Base-by-base conservation (phyloP, 106 monocot genomes). In the Alisma plantagoaquatica region DNA sequence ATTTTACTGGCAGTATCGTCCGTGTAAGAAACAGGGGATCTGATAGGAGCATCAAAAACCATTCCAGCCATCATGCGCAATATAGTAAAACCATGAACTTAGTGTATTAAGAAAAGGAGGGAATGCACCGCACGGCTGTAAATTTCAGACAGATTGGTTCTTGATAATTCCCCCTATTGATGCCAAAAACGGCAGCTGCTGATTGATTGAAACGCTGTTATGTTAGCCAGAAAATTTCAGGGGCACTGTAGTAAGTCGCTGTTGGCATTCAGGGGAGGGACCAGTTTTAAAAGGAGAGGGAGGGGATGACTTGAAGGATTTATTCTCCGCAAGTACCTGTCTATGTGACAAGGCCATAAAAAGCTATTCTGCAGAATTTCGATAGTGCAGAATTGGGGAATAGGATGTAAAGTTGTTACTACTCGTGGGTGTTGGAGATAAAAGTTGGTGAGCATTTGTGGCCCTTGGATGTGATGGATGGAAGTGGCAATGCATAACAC, bases 301-400 rank as follows among this genome's bases (percentile, higher is more conserved):
- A 38, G 35, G 14, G 35, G 14, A 38, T 6, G 38, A 29, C 59
- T 53, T 27, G 23, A 69, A 45, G 42, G 52, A 73, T 22, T 43
- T 66, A 72, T 69, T 65, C 75, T 57, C n/a, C n/a, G n/a, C n/a
- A n/a, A n/a, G n/a, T n/a, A n/a, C 46, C 41, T 53, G 30, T 20
- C 23, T 60, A 61, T 22, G 46, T 74, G 64, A 70, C 70, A 84
- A 51, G 51, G 51, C 55, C n/a, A n/a, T n/a, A n/a, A 56, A 74
- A 71, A 71, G 67, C 51, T 51, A 59, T 58, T 51, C 30, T 14
- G 47, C 45, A 46, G 43, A 51, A 56, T 57, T 60, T 45, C 51
- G 17, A 65, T 32, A 68, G 62, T 63, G 64, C 73, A 83, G n/a
- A 78, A 66, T 54, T 53, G 41, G 66, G 70, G 72, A 29, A 21